Evolutionary conservation across 2,329 filamentous ascomycete species (phyloP).

Genomic region (Stachybotrys chartarum): DNA sequence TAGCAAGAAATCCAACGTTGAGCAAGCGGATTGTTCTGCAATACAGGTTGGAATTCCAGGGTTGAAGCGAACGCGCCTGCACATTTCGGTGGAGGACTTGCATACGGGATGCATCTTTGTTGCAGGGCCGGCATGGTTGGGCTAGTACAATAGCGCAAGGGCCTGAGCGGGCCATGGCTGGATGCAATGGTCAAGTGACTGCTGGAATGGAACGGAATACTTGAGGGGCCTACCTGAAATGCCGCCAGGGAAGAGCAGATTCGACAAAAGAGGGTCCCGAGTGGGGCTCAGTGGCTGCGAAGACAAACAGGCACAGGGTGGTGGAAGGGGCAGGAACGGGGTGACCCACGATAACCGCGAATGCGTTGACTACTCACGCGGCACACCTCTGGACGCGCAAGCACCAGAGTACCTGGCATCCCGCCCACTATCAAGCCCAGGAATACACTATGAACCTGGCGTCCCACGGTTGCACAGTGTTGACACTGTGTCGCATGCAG

Average conservation of each 20-base stretch:
- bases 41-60: neutral
- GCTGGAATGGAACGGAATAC: constrained; percentile 1
- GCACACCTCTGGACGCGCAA: neutral
- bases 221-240: neutral
- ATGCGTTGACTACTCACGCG: neutral
- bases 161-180: neutral
- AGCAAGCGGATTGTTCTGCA: too few species aligned
- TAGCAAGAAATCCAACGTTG: neutral
- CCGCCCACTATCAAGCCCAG: neutral
- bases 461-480: neutral
- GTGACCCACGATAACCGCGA: neutral
- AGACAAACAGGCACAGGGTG: neutral
- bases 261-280: neutral
- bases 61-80: neutral
- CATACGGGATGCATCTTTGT: neutral
- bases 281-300: neutral
- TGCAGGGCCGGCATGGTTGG: neutral
- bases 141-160: neutral
- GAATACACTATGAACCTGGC: neutral
- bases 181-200: constrained; percentile 1
- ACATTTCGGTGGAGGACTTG: neutral
- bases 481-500: constrained; percentile 6
- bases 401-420: neutral
- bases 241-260: neutral
- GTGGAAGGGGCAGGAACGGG: neutral